Evolutionary conservation across 805 yeast species (phyloP).

Genomic region (Pichia gijzeniarum): DNA sequence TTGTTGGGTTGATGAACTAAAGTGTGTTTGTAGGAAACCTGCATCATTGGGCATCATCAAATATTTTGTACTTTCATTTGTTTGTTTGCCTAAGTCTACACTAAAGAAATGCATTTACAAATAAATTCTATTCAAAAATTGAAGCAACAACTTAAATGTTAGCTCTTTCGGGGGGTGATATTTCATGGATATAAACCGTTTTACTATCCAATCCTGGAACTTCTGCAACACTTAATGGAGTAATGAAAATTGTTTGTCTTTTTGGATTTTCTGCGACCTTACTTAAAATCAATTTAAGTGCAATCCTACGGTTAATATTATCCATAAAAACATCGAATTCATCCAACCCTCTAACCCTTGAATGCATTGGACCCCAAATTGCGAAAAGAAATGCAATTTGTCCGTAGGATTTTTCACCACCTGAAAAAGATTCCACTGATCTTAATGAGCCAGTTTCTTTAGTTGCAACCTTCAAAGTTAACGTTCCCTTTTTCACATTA

Average conservation of each 20-base stretch:
- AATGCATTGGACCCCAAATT: constrained; percentile 90
- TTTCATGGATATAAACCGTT: constrained; percentile 58
- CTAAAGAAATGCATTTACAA: too few species aligned
- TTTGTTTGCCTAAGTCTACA: too few species aligned
- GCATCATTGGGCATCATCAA: too few species aligned
- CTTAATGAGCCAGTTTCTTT: constrained; percentile 52
- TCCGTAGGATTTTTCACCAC: constrained; percentile 94
- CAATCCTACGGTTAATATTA: constrained; percentile 76
- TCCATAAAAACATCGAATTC: constrained; percentile 99
- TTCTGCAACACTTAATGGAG: constrained; percentile 85
- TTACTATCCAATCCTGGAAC: constrained; percentile 50
- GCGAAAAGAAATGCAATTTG: constrained; percentile 84
- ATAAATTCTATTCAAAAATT: too few species aligned
- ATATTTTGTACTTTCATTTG: too few species aligned
- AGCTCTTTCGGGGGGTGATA: constrained; percentile 34
- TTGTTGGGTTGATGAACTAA: too few species aligned
- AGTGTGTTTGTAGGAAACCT: too few species aligned
- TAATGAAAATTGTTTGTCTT: constrained; percentile 85
- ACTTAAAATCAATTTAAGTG: constrained; percentile 65
- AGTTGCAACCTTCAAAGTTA: constrained; percentile 57
- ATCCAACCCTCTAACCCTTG: constrained; percentile 83
- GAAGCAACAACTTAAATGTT: neutral
- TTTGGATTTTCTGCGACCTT: constrained; percentile 58
- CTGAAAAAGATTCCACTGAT: constrained; percentile 79
- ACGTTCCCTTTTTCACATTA: constrained; percentile 44